Base-by-base conservation (phyloP, 176 grass and related monocot species). In the Carex littledalei region DNA sequence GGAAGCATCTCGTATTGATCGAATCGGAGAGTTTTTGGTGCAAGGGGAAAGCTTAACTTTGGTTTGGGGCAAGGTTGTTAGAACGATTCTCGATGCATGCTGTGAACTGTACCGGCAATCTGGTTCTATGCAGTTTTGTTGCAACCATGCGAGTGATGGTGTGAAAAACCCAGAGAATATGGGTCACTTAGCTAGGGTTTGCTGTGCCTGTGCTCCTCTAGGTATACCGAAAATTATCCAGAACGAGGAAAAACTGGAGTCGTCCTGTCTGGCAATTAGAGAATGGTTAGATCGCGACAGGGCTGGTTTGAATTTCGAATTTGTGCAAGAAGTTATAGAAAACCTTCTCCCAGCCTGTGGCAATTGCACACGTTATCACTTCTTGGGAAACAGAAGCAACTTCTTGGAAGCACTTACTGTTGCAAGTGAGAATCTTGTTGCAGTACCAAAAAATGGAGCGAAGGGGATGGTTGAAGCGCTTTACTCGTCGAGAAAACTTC, bases 291-390 rank as follows among this genome's bases (percentile, higher is more conserved):
- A 89, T 47, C 85, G 87, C 0, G 96, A 99, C 57, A 92, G 96
- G 54, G 86, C 90, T 84, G 96, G 96, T 50, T 93, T 99, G 85
- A 91, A 99, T 86, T 74, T 89, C 63, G 91, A 86, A 61, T 95
- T 99, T 88, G 93, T 99, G 76, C 93, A 99, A 74, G 93, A 99
- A 99, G 87, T 99, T 66, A 87, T 99, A 78, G 96, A 99, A 89
- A 94, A 84, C 71, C 91, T 95, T 88, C 91, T 94, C 76, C 91
- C 86, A 72, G 90, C 96, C 49, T 83, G 74, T 67, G 47, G 15
- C 20, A 75, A 84, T 61, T 95, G 93, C 90, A 83, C 84, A 45
- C 84, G 81, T 50, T 99, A 99, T 78, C 88, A 87, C 81, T 94
- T 91, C 67, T 92, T 99, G 82, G 82, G 81, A 83, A 86, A 92